A percentile compares a stretch with the other conserved stretches of the same genome.
Evolutionary conservation across 148 eudicot species (phyloP).

Genomic region (Linanthus parryae): DNA sequence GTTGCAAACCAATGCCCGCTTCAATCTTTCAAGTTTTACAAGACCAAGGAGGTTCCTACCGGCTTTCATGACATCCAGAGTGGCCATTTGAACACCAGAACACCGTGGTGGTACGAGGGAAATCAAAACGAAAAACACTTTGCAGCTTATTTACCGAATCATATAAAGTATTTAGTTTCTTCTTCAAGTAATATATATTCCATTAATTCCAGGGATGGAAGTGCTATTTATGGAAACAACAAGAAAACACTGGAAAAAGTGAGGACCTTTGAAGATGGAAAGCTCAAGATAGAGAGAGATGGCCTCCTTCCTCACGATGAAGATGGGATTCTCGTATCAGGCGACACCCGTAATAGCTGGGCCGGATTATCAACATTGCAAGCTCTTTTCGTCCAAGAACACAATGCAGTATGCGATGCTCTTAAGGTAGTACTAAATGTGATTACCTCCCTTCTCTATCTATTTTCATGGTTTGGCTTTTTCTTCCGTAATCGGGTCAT

Average conservation of each 20-base stretch:
- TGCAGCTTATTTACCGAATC: not conserved
- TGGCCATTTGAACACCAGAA: slow-evolving; percentile 30
- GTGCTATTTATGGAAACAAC: slow-evolving; percentile 28
- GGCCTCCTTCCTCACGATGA: slow-evolving; percentile 28
- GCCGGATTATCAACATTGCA: slow-evolving; percentile 28
- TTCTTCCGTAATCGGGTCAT: too few species aligned
- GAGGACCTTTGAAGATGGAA: slow-evolving; percentile 21
- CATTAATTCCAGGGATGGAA: slow-evolving; percentile 21
- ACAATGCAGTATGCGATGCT: slow-evolving; percentile 24
- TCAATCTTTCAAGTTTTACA: slow-evolving; percentile 36
- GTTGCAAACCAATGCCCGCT: slow-evolving; percentile 38
- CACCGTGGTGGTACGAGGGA: slow-evolving; percentile 56
- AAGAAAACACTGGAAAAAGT: slow-evolving; percentile 20
- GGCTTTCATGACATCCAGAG: slow-evolving; percentile 17
- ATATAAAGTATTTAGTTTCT: not conserved
- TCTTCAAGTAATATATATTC: too few species aligned
- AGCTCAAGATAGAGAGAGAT: slow-evolving; percentile 15
- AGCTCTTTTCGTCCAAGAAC: slow-evolving; percentile 28
- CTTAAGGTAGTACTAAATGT: too few species aligned
- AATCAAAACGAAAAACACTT: not conserved
- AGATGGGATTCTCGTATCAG: slow-evolving; percentile 23
- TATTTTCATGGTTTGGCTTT: too few species aligned
- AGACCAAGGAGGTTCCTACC: slow-evolving; percentile 22
- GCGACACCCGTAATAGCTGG: slow-evolving; percentile 27
- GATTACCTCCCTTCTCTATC: too few species aligned